A percentile compares a stretch with the other conserved stretches of the same genome.
Evolutionary conservation across 2,329 filamentous ascomycete species (phyloP).

Genomic region (Tolypocladium amazonense): DNA sequence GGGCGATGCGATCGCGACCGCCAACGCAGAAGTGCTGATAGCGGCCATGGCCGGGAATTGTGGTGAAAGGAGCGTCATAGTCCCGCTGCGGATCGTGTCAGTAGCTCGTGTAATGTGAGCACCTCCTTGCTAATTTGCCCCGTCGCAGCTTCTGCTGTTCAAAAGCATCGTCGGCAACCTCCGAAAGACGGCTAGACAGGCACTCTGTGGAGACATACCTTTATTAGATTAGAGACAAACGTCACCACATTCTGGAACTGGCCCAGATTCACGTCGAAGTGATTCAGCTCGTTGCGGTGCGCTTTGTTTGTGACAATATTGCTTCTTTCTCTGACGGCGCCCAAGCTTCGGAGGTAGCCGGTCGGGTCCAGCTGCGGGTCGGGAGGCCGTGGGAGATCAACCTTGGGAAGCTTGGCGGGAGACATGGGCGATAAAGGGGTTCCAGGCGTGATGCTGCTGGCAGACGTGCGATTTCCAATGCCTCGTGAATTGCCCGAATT

Average conservation of each 20-base stretch:
- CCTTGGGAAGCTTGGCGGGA: conserved; percentile 51
- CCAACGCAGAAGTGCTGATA: conserved; percentile 83
- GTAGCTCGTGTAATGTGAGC: background rate
- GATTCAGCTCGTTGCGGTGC: conserved; percentile 62
- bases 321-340: conserved; percentile 74
- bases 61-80: conserved; percentile 42
- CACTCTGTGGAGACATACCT: conserved; percentile 43
- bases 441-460: conserved; percentile 33
- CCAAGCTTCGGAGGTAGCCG: conserved; percentile 81
- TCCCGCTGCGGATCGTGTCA: conserved; percentile 29
- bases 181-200: background rate
- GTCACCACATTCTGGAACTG: conserved; percentile 76
- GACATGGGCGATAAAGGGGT: conserved; percentile 43
- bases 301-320: conserved; percentile 67
- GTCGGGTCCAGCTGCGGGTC: conserved; percentile 83
- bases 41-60: conserved; percentile 76
- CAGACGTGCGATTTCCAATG: conserved; percentile 39
- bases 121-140: background rate
- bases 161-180: background rate
- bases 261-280: conserved; percentile 80
- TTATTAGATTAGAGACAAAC: conserved; percentile 90
- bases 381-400: conserved; percentile 73
- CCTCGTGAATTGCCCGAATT: conserved; percentile 39
- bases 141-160: too few relatives aligned
- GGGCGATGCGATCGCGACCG: conserved; percentile 60